A percentile compares a stretch with the other conserved stretches of the same genome.
Conservation (phyloP, 2,329 filamentous ascomycete species). For the Fusarium longipes region DNA sequence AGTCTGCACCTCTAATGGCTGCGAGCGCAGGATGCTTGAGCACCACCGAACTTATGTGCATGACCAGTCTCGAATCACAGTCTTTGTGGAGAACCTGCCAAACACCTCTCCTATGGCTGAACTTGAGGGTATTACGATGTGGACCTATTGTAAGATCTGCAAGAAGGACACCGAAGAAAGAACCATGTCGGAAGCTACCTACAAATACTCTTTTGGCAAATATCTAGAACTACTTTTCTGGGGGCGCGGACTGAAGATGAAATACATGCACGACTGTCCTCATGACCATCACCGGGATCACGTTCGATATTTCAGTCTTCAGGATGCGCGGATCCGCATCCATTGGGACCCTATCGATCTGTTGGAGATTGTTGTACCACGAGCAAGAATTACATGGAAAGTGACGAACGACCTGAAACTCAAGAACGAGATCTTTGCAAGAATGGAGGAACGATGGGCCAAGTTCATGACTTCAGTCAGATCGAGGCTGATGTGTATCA, state of each 20-base stretch:
- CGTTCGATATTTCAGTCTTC: constrained; percentile 90
- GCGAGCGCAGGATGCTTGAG: constrained; percentile 88
- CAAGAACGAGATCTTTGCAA: constrained; percentile 90
- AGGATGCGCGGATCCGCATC: constrained; percentile 85
- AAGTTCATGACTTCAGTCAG: constrained; percentile 91
- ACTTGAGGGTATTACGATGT: constrained; percentile 85
- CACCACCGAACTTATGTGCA: constrained; percentile 98
- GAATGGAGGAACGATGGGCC: constrained; percentile 83
- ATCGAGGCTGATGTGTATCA: constrained; percentile 85
- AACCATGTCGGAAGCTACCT: constrained; percentile 92
- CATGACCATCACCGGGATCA: constrained; percentile 95
- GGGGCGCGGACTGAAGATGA: constrained; percentile 83
- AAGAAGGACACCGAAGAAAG: constrained; percentile 89
- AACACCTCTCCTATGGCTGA: constrained; percentile 59
- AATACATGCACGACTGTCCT: constrained; percentile 76
- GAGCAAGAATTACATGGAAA: constrained; percentile 94
- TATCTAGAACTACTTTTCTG: constrained; percentile 98
- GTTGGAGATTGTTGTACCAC: constrained; percentile 92
- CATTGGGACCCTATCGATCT: constrained; percentile 94
- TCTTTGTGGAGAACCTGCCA: constrained; percentile 76
- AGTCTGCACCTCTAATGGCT: constrained; percentile 85
- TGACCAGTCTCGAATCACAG: constrained; percentile 90
- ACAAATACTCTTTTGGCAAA: constrained; percentile 98
- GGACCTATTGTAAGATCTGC: constrained; percentile 95
- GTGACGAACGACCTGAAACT: constrained; percentile 92